Percentiles rank a stretch among this genome's conserved stretches.
Evolutionary conservation across 805 yeast species (phyloP).

Genomic region (Ogataea allantospora): DNA sequence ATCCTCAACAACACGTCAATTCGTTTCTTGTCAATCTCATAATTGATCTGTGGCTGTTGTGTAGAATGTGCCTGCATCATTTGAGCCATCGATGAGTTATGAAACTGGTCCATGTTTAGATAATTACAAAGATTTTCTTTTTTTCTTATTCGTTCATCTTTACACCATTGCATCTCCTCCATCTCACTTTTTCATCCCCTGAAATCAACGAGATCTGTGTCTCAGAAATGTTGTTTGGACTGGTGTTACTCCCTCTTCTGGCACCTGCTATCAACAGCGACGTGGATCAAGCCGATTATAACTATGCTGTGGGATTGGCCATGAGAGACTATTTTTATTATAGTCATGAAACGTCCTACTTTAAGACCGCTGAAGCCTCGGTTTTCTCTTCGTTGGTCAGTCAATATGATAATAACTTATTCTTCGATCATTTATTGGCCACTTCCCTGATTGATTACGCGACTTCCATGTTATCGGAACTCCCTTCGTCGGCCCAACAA

Average conservation of each 20-base stretch:
- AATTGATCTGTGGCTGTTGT: slow-evolving; percentile 29
- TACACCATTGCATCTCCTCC: slow-evolving; percentile 2
- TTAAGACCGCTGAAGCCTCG: slow-evolving; percentile 6
- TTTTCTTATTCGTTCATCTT: not conserved
- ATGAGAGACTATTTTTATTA: slow-evolving; percentile 9
- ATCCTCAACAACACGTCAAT: slow-evolving; percentile 36
- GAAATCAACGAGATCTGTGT: not conserved
- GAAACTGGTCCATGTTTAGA: slow-evolving; percentile 9
- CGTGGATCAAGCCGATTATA: slow-evolving; percentile 7
- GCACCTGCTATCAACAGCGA: not conserved
- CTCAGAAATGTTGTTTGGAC: not conserved
- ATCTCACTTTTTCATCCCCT: not conserved
- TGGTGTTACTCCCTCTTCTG: slow-evolving; percentile 1
- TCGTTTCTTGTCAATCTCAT: slow-evolving; percentile 34
- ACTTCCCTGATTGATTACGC: slow-evolving; percentile 9
- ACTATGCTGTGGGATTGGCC: slow-evolving; percentile 9
- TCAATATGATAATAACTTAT: slow-evolving; percentile 6
- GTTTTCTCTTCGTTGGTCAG: slow-evolving; percentile 4
- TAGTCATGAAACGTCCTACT: slow-evolving; percentile 8
- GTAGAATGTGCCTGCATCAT: slow-evolving; percentile 29
- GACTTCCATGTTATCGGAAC: slow-evolving; percentile 2
- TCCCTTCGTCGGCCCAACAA: slow-evolving; percentile 7
- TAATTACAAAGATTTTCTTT: not conserved
- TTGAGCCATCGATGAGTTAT: slow-evolving; percentile 6
- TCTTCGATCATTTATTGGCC: slow-evolving; percentile 8